These are phyloP conservation scores for Pugionium dolabratum DNA, from an alignment of 345 rosid genomes.

Conservation along the genomic window DNA sequence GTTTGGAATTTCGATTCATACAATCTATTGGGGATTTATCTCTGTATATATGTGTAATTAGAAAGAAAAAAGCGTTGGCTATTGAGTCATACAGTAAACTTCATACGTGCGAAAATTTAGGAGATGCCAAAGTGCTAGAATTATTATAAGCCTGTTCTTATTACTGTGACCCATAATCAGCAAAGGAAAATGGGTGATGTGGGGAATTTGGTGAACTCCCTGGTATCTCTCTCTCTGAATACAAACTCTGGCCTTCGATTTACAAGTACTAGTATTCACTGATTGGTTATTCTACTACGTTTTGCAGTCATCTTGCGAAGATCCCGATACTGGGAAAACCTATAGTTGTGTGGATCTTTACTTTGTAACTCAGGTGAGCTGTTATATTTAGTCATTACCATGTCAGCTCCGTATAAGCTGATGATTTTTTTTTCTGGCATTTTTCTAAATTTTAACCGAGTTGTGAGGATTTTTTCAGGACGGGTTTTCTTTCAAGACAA, in stretches of 20 bases:
- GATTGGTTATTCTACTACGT: constrained; percentile 20
- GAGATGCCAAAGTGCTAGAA: background rate
- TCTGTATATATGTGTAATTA: background rate
- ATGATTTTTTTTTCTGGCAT: background rate
- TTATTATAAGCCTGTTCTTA: background rate
- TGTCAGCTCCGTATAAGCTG: constrained; percentile 10
- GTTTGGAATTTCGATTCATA: constrained; percentile 3
- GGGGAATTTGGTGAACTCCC: background rate
- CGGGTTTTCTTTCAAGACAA: constrained; percentile 84
- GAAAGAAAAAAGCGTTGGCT: background rate
- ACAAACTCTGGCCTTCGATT: constrained; percentile 8
- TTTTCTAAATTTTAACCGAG: constrained; percentile 1
- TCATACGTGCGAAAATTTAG: constrained; percentile 4
- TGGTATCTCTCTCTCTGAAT: constrained; percentile 3
- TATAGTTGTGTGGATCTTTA: constrained; percentile 84
- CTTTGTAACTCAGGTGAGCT: constrained; percentile 83
- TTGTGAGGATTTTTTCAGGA: constrained; percentile 51
- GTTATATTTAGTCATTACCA: background rate
- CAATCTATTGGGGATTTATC: background rate
- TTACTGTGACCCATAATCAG: background rate
- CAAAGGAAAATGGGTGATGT: constrained; percentile 4
- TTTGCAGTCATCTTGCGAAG: constrained; percentile 85
- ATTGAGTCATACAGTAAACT: background rate
- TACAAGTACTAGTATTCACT: background rate
- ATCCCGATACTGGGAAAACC: constrained; percentile 59